Percentiles rank a stretch among this genome's conserved stretches.
These are phyloP conservation scores for Prunus yedoensis DNA, from an alignment of 331 rosid genomes.

Conservation along the genomic window DNA sequence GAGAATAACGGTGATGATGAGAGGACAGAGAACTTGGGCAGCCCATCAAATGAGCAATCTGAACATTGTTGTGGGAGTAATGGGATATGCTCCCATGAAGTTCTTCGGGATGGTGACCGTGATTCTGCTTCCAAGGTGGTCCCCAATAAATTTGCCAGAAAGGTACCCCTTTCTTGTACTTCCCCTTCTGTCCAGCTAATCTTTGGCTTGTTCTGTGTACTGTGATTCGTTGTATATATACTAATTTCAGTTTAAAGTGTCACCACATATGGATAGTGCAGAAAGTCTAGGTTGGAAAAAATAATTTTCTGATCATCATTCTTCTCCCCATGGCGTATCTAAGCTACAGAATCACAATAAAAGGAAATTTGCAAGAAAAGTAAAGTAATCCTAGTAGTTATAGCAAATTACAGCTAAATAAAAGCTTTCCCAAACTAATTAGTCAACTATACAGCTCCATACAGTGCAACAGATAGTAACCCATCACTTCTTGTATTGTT, in stretches of 20 bases:
- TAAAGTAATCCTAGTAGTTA: background rate
- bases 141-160: constrained; percentile 40
- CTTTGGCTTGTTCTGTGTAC: constrained; percentile 16
- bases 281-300: background rate
- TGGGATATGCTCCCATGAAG: constrained; percentile 91
- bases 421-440: background rate
- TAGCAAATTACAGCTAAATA: background rate
- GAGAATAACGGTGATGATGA: constrained; percentile 36
- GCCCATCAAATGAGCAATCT: constrained; percentile 38
- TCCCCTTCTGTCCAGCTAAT: constrained; percentile 5
- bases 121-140: constrained; percentile 49
- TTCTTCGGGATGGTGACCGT: constrained; percentile 66
- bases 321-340: background rate
- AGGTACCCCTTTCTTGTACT: constrained; percentile 41
- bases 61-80: constrained; percentile 63
- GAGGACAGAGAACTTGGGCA: constrained; percentile 30
- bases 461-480: background rate
- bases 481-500: background rate
- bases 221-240: background rate
- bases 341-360: background rate
- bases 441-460: background rate
- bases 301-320: background rate
- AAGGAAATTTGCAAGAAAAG: background rate
- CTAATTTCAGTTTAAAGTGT: constrained; percentile 11
- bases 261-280: background rate